Base-by-base conservation (phyloP, 192 early-diverging fungal genomes). In the Coemansia sp. region DNA sequence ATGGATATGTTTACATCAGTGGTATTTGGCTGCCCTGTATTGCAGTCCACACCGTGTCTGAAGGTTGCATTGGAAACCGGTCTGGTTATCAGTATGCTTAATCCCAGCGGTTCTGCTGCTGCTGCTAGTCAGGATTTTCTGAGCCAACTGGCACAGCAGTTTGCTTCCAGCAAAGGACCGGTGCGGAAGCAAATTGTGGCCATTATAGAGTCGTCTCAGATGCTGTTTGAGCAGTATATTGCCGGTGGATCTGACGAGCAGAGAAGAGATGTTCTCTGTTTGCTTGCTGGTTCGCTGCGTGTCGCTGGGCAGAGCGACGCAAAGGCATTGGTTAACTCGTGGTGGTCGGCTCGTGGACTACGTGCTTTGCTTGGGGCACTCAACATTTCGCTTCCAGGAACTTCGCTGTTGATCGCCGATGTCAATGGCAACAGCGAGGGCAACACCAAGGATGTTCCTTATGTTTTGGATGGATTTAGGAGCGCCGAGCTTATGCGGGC, bases 261-360 rank as follows among this genome's bases (percentile, higher is more conserved):
- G 55, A 64, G 69, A n/a, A 11, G 17, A 4, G 77, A 80, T 8
- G 61, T 71, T 7, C 34, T 80, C 8, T 55, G 60, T 5, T 18
- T 80, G 17, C 11, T 80, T 4, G 28, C 68, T 3, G 72, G 66
- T 0, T 65, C 60, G 18, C 28, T 66, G 3, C 66, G 38, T 0
- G 72, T 60, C 34, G 54, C 71, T 29, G 68, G 72, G n/a, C 18
- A 14, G 18, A 16, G 59, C 11, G 60, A 67, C 1, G 50, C 67
- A 7, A 59, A 42, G 34, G 33, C 63, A 8, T 34, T 65, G 45
- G 18, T 75, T 1, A 11, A 17, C 1, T 48, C 68, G 7, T 80
- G 77, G 77, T 80, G 77, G 77, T 30, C 31, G 11, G 32, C 68
- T 0, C 66, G 63, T 38, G 77, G 77, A 0, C 60, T 75, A n/a